phyloP scores from a whole-genome alignment of 345 rosid species.

The Rhizophora mangle region DNA sequence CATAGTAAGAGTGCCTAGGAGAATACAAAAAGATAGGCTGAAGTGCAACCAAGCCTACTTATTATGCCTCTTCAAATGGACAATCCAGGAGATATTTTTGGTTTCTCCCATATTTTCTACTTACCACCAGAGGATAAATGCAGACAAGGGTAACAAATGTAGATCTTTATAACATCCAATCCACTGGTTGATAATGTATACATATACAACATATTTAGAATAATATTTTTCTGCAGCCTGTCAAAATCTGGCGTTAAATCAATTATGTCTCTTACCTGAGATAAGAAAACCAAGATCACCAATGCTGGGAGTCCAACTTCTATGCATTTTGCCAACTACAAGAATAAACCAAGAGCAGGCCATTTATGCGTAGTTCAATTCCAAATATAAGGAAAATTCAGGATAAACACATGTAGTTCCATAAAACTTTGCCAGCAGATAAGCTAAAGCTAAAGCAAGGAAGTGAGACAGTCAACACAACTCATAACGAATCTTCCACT shows the following conservation, averaged over 20 bases:
- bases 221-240: neutral
- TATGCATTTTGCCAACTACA: constrained; percentile 67
- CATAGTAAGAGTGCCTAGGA: too few relatives aligned
- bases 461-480: neutral
- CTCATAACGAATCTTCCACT: neutral
- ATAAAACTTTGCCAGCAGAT: neutral
- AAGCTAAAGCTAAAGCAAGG: neutral
- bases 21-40: too few relatives aligned
- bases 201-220: too few relatives aligned
- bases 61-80: too few relatives aligned
- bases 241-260: constrained; percentile 5
- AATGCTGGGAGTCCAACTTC: constrained; percentile 87
- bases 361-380: constrained; percentile 1
- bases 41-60: too few relatives aligned
- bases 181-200: too few relatives aligned
- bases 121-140: too few relatives aligned
- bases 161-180: too few relatives aligned
- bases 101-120: too few relatives aligned
- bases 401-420: neutral
- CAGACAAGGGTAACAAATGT: too few relatives aligned
- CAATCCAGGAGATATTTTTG: too few relatives aligned
- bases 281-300: constrained; percentile 52
- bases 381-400: constrained; percentile 1
- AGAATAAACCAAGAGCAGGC: constrained; percentile 18
- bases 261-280: constrained; percentile 57